Conservation (phyloP, 2,329 filamentous ascomycete species). For the Alternaria sp. region DNA sequence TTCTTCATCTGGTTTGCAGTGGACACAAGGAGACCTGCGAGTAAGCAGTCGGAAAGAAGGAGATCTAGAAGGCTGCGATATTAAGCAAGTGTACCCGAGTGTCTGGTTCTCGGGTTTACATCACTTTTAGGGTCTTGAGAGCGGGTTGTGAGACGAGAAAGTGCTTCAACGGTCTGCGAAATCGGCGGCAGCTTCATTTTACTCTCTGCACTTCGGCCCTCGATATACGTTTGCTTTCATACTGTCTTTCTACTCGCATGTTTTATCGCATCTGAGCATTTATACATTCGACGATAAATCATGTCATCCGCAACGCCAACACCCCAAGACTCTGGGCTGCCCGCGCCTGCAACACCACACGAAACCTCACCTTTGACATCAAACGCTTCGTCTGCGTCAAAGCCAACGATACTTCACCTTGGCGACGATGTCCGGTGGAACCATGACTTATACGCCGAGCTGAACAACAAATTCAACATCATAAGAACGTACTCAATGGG, state of each 20-base stretch:
- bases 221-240: neutral
- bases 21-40: neutral
- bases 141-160: neutral
- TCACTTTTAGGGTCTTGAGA: neutral
- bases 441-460: slow-evolving; percentile 49
- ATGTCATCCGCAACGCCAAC: slow-evolving; percentile 37
- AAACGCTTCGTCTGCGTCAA: slow-evolving; percentile 13
- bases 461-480: slow-evolving; percentile 48
- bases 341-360: slow-evolving; percentile 10
- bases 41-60: neutral
- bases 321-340: slow-evolving; percentile 30
- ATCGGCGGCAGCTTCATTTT: neutral
- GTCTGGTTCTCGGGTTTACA: neutral
- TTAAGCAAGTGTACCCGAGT: neutral
- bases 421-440: slow-evolving; percentile 56
- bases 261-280: neutral
- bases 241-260: neutral
- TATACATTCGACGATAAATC: neutral
- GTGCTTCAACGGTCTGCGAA: neutral
- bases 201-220: no score
- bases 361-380: neutral
- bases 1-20: neutral
- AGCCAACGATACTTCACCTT: slow-evolving; percentile 52
- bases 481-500: slow-evolving; percentile 48
- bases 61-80: neutral